These are phyloP conservation scores for Eucalyptus victrix DNA, from an alignment of 345 rosid genomes.

Conservation along the genomic window DNA sequence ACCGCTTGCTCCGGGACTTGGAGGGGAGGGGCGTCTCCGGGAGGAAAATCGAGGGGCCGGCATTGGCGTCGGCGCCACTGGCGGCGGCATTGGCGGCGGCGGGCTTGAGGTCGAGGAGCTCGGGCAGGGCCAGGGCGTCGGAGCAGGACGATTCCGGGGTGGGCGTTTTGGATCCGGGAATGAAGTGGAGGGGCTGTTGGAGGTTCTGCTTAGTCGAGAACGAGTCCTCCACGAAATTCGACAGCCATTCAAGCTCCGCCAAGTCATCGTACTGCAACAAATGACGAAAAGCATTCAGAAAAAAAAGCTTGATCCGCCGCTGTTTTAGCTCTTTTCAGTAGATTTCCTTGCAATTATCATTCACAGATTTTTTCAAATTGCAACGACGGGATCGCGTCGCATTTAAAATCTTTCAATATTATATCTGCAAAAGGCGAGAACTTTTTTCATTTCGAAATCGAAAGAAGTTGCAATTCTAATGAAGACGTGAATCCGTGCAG, in stretches of 20 bases:
- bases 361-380: background rate
- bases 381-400: background rate
- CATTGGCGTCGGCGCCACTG: background rate
- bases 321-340: background rate
- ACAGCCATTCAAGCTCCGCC: conserved; percentile 80
- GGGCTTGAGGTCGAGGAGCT: background rate
- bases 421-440: background rate
- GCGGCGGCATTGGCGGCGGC: background rate
- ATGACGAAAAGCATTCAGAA: background rate
- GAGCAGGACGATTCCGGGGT: conserved; percentile 40
- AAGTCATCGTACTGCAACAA: conserved; percentile 44
- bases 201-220: conserved; percentile 39
- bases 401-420: background rate
- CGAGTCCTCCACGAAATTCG: conserved; percentile 70
- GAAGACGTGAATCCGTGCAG: background rate
- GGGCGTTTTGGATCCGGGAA: conserved; percentile 31
- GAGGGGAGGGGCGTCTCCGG: conserved; percentile 45
- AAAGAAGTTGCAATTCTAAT: background rate
- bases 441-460: background rate
- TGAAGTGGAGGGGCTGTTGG: conserved; percentile 20
- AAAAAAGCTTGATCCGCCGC: background rate
- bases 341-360: background rate
- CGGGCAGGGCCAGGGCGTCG: conserved; percentile 3
- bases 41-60: conserved; percentile 11
- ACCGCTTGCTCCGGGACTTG: conserved; percentile 56